Percentiles rank a stretch among this genome's conserved stretches.
Evolutionary conservation across 768 basidiomycete genomes (phyloP).

Genomic region (Ramaria sp.): DNA sequence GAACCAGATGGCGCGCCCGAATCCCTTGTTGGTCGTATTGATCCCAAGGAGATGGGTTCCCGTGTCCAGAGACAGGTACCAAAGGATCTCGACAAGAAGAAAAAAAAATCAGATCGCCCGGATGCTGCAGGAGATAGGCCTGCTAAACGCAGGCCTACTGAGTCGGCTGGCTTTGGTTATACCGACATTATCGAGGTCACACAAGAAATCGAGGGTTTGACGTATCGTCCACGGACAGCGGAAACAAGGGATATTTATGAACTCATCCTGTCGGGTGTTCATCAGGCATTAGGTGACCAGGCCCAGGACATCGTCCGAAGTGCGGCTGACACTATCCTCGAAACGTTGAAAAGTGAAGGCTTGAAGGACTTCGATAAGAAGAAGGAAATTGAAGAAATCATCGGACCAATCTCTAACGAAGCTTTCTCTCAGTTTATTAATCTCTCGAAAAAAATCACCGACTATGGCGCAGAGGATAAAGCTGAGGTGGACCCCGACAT

Average conservation of each 20-base stretch:
- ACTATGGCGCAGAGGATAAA: slow-evolving; percentile 87
- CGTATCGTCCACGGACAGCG: slow-evolving; percentile 85
- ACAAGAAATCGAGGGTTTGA: slow-evolving; percentile 84
- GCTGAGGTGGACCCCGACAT: slow-evolving; percentile 64
- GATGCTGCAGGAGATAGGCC: slow-evolving; percentile 48
- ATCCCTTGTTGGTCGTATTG: slow-evolving; percentile 83
- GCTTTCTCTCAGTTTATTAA: slow-evolving; percentile 73
- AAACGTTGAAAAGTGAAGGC: slow-evolving; percentile 77
- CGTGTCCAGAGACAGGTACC: slow-evolving; percentile 73
- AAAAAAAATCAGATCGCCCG: slow-evolving; percentile 67
- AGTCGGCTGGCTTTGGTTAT: slow-evolving; percentile 64
- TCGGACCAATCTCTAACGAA: slow-evolving; percentile 58
- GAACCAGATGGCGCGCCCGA: slow-evolving; percentile 97
- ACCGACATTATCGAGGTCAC: slow-evolving; percentile 92
- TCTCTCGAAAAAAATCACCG: slow-evolving; percentile 90
- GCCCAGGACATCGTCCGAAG: slow-evolving; percentile 93
- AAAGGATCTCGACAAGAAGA: slow-evolving; percentile 88
- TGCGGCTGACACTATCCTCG: slow-evolving; percentile 87
- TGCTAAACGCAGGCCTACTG: slow-evolving; percentile 44
- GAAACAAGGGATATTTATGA: slow-evolving; percentile 95
- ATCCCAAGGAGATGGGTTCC: slow-evolving; percentile 88
- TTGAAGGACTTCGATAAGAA: slow-evolving; percentile 98
- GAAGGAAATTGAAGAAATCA: slow-evolving; percentile 75
- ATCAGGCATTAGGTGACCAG: slow-evolving; percentile 82
- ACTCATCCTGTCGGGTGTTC: slow-evolving; percentile 75